Base-by-base conservation (phyloP, 2,329 filamentous ascomycete genomes). In the Colletotrichum caudatum region DNA sequence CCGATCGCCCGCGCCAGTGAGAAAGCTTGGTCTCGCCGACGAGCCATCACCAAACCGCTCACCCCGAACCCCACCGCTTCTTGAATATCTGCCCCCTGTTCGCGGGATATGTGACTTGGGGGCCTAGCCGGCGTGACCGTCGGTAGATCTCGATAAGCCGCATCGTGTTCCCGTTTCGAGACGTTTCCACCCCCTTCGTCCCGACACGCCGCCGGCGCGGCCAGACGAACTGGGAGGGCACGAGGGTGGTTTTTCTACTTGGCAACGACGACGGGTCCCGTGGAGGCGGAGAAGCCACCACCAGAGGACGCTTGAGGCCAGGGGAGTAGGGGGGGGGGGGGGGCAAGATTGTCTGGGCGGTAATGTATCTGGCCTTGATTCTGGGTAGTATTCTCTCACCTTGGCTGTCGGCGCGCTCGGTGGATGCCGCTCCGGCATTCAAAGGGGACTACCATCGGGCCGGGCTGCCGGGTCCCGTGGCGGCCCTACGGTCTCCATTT, bases 391-490 rank as follows among this genome's bases (percentile, higher is more conserved):
- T 39, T 46, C 39, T 41, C 54, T 41, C 18, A 8, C 26, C 39
- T 46, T 23, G 60, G 46, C 60, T 6, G 12, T 51, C 1, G 46
- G 41, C 16, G 18, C 35, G 18, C 46, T 35, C 64, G 54, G 63
- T 14, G 44, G 54, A 12, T 37, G 26, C 54, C 44, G 53, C n/a
- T 66, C 63, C 63, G 63, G 51, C 29, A 7, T 37, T 23, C 1
- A 16, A 41, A 12, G 16, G 23, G 41, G 20, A 18, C 18, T 8
- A 23, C 3, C 37, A 6, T 33, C 39, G 57, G 57, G 20, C 57
- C 39, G 57, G 57, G 37, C 37, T 59, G 16, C 57, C 57, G 57
- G 23, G 57, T 7, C 61, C 41, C 44, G 20, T 54, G 61, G 61
- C 59, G 16, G n/a, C 14, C 26, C 58, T 29, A 53, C 46, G 35